A percentile compares a stretch with the other conserved stretches of the same genome.
These are phyloP conservation scores for Passalora sequoiae DNA, from an alignment of 2,329 filamentous ascomycete species.

Conservation along the genomic window DNA sequence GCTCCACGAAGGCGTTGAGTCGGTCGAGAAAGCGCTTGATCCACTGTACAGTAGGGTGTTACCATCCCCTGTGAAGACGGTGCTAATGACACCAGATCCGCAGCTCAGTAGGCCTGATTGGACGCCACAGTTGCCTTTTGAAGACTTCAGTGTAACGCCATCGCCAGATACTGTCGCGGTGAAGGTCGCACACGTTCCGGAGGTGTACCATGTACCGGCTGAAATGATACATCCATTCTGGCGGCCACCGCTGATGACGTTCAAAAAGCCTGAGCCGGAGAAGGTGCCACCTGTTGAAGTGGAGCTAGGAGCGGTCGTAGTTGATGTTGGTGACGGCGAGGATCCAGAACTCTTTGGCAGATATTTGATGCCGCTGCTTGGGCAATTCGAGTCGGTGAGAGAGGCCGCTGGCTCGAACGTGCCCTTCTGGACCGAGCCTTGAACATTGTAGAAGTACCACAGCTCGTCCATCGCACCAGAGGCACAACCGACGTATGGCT, in stretches of 20 bases:
- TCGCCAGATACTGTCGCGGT: conserved; percentile 45
- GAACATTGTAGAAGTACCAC: conserved; percentile 61
- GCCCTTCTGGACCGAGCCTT: conserved; percentile 56
- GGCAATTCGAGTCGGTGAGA: conserved; percentile 58
- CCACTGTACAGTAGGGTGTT: conserved; percentile 37
- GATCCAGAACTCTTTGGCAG: conserved; percentile 49
- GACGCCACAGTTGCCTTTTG: conserved; percentile 57
- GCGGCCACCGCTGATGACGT: conserved; percentile 49
- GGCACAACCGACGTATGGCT: conserved; percentile 57
- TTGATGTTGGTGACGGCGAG: conserved; percentile 26
- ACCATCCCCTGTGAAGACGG: conserved; percentile 38
- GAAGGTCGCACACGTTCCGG: conserved; percentile 63
- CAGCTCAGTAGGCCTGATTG: conserved; percentile 52
- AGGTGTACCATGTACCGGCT: conserved; percentile 61
- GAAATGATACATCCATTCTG: conserved; percentile 62
- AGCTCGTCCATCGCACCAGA: conserved; percentile 48
- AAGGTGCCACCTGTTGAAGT: conserved; percentile 43
- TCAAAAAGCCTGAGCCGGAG: conserved; percentile 56
- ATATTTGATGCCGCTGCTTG: conserved; percentile 59
- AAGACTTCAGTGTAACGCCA: conserved; percentile 54
- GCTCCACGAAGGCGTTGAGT: conserved; percentile 39
- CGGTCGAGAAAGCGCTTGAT: conserved; percentile 41
- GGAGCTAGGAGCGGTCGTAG: conserved; percentile 27
- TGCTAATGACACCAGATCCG: conserved; percentile 43
- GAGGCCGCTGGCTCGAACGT: conserved; percentile 52